phyloP scores from a whole-genome alignment of 176 grass and related monocot genomes.

The Carex myosuroides region DNA sequence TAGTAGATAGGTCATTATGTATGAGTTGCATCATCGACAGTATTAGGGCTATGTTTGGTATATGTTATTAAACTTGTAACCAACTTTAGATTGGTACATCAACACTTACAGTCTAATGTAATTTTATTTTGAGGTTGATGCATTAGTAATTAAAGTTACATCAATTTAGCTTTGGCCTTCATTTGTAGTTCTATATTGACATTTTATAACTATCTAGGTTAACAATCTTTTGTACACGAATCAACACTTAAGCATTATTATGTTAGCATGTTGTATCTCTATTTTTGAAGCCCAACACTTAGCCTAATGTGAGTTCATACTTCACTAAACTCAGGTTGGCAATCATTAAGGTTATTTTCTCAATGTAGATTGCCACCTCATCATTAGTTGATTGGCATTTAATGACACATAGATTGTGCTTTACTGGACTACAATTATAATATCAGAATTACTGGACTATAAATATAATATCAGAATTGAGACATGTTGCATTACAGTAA shows the following conservation, averaged over 20 bases:
- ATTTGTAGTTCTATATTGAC: background rate
- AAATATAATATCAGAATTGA: background rate
- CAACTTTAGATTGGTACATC: background rate
- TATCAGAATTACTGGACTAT: background rate
- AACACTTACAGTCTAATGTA: background rate
- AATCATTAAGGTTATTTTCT: background rate
- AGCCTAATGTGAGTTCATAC: background rate
- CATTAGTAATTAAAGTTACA: background rate
- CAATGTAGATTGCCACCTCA: background rate
- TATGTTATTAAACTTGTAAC: background rate
- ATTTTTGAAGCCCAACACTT: background rate
- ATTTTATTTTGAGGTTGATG: background rate
- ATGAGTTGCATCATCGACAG: background rate
- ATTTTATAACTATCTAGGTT: background rate
- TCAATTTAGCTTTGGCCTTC: background rate
- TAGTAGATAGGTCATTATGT: too few relatives aligned
- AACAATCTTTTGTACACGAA: background rate
- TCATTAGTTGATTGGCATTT: background rate
- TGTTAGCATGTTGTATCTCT: background rate
- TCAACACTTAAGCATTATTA: background rate
- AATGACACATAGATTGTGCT: background rate
- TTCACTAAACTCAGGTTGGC: background rate
- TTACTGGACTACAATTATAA: background rate
- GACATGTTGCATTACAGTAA: background rate
- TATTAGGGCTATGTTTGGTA: background rate